A percentile compares a stretch with the other conserved stretches of the same genome.
Conservation (phyloP, 192 early-diverging fungal genomes). For the Piromyces sp. region DNA sequence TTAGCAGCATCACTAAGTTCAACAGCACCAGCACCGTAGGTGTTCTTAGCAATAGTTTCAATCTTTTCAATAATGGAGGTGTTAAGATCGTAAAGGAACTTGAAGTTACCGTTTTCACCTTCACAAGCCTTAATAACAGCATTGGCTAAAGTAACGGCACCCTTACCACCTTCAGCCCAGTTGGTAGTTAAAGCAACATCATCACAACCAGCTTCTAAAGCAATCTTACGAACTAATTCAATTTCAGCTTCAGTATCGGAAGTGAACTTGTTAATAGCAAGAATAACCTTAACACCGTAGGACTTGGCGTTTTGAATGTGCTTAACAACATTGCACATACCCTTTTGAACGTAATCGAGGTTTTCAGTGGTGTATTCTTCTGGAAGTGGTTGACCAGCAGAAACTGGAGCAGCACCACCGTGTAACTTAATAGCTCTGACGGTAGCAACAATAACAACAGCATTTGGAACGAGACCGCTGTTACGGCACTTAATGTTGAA, state of each 20-base stretch:
- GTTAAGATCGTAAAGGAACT: constrained; percentile 71
- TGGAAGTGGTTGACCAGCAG: constrained; percentile 68
- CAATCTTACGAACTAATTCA: constrained; percentile 48
- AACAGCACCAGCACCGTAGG: constrained; percentile 90
- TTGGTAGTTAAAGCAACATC: constrained; percentile 78
- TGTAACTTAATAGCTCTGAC: constrained; percentile 93
- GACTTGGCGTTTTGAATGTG: constrained; percentile 82
- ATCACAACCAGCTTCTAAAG: constrained; percentile 66
- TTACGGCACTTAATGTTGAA: constrained; percentile 96
- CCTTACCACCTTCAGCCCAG: constrained; percentile 85
- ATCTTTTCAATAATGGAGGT: constrained; percentile 77
- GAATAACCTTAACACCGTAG: constrained; percentile 77
- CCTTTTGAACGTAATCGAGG: constrained; percentile 62
- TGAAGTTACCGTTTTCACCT: constrained; percentile 33
- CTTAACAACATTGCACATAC: constrained; percentile 69
- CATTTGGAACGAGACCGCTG: constrained; percentile 70
- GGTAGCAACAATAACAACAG: constrained; percentile 85
- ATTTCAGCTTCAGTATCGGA: constrained; percentile 78
- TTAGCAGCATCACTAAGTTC: constrained; percentile 66
- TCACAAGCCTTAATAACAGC: constrained; percentile 63
- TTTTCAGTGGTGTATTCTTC: constrained; percentile 80
- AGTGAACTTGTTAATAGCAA: constrained; percentile 79
- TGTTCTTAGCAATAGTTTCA: constrained; percentile 72
- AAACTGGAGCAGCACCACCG: constrained; percentile 83
- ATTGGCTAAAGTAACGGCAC: constrained; percentile 71